These are phyloP conservation scores for Neonectria punicea DNA, from an alignment of 2,329 filamentous ascomycete genomes.

Conservation along the genomic window DNA sequence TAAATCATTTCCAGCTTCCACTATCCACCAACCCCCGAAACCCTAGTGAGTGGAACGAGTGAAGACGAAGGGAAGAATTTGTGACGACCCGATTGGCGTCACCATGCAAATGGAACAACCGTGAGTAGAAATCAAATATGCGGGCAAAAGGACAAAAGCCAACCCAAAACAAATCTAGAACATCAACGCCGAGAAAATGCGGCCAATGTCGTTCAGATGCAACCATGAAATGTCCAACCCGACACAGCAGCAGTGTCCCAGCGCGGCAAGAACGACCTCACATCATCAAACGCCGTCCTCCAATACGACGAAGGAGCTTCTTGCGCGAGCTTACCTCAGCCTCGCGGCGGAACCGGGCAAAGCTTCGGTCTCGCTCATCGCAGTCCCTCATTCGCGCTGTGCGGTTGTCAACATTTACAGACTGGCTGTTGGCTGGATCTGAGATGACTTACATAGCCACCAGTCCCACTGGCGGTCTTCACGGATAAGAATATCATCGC, in stretches of 20 bases:
- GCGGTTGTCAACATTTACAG: constrained; percentile 24
- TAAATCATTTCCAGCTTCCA: constrained; percentile 31
- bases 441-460: constrained; percentile 62
- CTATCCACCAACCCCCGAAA: constrained; percentile 13
- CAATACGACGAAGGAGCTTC: constrained; percentile 55
- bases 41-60: constrained; percentile 30
- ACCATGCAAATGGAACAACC: constrained; percentile 20
- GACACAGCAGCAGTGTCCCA: constrained; percentile 35
- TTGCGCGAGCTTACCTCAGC: constrained; percentile 49
- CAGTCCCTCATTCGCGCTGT: constrained; percentile 62
- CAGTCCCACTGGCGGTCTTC: constrained; percentile 71
- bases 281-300: constrained; percentile 44
- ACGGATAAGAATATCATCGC: constrained; percentile 63
- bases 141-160: constrained; percentile 25
- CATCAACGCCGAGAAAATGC: constrained; percentile 43
- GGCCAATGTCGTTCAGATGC: constrained; percentile 40
- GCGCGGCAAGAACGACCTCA: constrained; percentile 36
- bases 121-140: constrained; percentile 11
- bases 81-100: constrained; percentile 22
- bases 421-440: not conserved
- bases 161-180: constrained; percentile 38
- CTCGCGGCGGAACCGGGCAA: constrained; percentile 55
- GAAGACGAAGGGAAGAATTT: constrained; percentile 29
- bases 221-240: constrained; percentile 29
- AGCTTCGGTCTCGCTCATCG: constrained; percentile 62